These are phyloP conservation scores for Chlamydomonas urium DNA, from an alignment of 139 green algal species.

Conservation along the genomic window DNA sequence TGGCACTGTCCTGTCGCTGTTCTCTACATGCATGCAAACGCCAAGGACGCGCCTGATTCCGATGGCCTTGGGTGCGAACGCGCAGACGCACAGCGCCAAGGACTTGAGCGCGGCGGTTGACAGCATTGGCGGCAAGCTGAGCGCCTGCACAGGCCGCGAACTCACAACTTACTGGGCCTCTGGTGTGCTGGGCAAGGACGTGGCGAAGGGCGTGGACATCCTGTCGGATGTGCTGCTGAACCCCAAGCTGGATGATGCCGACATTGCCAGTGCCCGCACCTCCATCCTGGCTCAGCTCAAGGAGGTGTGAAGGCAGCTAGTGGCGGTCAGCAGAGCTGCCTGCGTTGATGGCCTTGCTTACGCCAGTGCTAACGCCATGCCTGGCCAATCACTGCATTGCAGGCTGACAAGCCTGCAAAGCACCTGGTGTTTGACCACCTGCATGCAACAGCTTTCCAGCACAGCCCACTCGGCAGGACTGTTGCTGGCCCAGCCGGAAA, in stretches of 20 bases:
- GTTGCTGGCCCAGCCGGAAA: constrained; percentile 95
- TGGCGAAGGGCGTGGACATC: constrained; percentile 88
- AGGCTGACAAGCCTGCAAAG: constrained; percentile 60
- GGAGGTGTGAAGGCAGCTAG: too few relatives aligned
- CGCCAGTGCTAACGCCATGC: too few relatives aligned
- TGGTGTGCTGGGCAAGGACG: constrained; percentile 86
- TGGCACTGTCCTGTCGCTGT: too few relatives aligned
- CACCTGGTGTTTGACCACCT: constrained; percentile 96
- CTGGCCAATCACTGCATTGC: too few relatives aligned
- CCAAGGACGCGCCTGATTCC: too few relatives aligned
- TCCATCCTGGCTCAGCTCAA: constrained; percentile 98
- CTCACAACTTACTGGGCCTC: constrained; percentile 94
- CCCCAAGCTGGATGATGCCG: constrained; percentile 82
- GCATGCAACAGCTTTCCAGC: constrained; percentile 98
- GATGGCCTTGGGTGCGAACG: too few relatives aligned
- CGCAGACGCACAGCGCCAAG: constrained; percentile 69
- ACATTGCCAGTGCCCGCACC: too few relatives aligned
- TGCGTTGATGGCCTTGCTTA: too few relatives aligned
- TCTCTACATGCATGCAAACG: too few relatives aligned
- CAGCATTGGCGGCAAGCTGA: constrained; percentile 96
- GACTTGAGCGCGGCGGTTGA: constrained; percentile 96
- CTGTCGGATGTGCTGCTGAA: constrained; percentile 96
- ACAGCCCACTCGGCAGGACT: constrained; percentile 87
- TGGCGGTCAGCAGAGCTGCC: too few relatives aligned
- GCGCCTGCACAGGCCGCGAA: constrained; percentile 96